Evolutionary conservation across 331 rosid genomes (phyloP).

Genomic region (Erythrophleum ivorense): DNA sequence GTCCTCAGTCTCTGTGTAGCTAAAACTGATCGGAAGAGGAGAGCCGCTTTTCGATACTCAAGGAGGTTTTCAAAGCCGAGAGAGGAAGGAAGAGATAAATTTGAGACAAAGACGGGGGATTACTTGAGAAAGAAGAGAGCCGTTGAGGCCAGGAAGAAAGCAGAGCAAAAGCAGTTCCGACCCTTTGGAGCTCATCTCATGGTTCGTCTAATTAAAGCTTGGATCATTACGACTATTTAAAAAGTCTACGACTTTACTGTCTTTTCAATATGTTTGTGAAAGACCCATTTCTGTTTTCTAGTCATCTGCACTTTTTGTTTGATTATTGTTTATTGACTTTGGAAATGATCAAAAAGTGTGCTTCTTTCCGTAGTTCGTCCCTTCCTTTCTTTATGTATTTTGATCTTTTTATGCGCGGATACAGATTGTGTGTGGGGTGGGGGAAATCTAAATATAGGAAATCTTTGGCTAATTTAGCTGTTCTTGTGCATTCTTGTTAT

Average conservation of each 20-base stretch:
- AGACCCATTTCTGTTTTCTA: constrained; percentile 39
- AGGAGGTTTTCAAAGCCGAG: background rate
- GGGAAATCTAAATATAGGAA: constrained; percentile 43
- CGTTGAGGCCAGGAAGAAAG: constrained; percentile 48
- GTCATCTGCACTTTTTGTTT: constrained; percentile 18
- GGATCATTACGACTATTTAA: background rate
- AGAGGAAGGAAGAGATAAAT: background rate
- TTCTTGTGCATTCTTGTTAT: constrained; percentile 39
- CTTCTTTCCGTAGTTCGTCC: constrained; percentile 16
- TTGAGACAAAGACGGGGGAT: constrained; percentile 37
- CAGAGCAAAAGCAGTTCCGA: constrained; percentile 32
- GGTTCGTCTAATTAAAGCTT: constrained; percentile 42
- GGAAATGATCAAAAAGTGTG: constrained; percentile 35
- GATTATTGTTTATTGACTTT: constrained; percentile 17
- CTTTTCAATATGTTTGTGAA: background rate
- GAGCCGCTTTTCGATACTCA: background rate
- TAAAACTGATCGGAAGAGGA: background rate
- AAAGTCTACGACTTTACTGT: background rate
- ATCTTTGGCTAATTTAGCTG: constrained; percentile 44
- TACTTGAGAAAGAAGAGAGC: constrained; percentile 48
- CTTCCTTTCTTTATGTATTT: background rate
- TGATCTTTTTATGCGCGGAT: background rate
- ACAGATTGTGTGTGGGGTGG: constrained; percentile 39
- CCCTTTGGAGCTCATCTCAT: constrained; percentile 37
- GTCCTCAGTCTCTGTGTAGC: constrained; percentile 9